Percentiles rank a stretch among this genome's conserved stretches.
Evolutionary conservation across 805 yeast species (phyloP).

Genomic region (Ogataea pini): DNA sequence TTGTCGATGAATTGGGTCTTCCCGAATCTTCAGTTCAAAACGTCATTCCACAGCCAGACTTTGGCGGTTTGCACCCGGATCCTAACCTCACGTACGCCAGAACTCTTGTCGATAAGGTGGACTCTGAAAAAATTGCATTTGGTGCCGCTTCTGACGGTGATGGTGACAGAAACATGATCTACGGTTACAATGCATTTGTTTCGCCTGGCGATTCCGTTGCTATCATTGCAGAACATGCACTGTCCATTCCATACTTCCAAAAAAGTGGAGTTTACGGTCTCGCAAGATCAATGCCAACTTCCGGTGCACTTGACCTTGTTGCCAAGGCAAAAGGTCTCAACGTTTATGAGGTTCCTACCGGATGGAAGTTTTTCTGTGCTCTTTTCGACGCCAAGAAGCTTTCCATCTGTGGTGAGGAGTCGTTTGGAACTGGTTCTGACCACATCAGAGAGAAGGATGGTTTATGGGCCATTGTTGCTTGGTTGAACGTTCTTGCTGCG

Average conservation of each 20-base stretch:
- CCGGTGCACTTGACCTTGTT: conserved; percentile 90
- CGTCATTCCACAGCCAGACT: conserved; percentile 77
- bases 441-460: conserved; percentile 98
- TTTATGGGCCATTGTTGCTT: conserved; percentile 94
- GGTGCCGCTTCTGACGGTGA: conserved; percentile 99
- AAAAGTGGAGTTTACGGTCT: conserved; percentile 85
- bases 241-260: conserved; percentile 85
- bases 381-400: conserved; percentile 89
- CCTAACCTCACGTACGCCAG: conserved; percentile 95
- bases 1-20: conserved; percentile 81
- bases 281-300: conserved; percentile 97
- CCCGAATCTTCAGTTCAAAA: conserved; percentile 74
- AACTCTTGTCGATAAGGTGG: conserved; percentile 85
- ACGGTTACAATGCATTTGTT: conserved; percentile 91
- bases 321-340: conserved; percentile 74
- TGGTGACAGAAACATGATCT: conserved; percentile 98
- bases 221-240: conserved; percentile 91
- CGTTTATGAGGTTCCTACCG: conserved; percentile 95
- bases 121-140: conserved; percentile 74
- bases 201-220: conserved; percentile 99
- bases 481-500: conserved; percentile 93
- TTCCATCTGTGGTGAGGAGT: conserved; percentile 97
- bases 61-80: conserved; percentile 97
- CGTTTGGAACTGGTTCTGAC: conserved; percentile 97
- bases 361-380: conserved; percentile 98